Evolutionary conservation across 2,329 filamentous ascomycete species (phyloP).

Genomic region (Emmonsiellopsis sp.): DNA sequence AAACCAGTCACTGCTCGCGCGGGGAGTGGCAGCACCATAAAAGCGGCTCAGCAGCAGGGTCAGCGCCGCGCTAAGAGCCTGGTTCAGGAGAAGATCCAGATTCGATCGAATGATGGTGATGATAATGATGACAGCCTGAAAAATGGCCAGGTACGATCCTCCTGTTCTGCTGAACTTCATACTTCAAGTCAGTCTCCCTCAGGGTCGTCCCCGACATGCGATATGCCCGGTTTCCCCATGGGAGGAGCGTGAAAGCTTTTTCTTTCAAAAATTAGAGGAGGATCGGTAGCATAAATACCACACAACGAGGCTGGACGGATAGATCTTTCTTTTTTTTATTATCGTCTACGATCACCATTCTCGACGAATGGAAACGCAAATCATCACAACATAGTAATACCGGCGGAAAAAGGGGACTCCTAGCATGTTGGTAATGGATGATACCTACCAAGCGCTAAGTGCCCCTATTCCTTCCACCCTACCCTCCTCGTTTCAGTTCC

Average conservation of each 20-base stretch:
- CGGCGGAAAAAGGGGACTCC: too few species aligned
- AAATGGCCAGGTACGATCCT: slow-evolving; percentile 4
- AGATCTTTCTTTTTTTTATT: too few species aligned
- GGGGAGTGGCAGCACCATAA: not conserved
- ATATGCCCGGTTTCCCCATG: slow-evolving; percentile 5
- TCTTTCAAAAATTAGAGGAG: not conserved
- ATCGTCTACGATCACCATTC: too few species aligned
- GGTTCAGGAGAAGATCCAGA: too few species aligned
- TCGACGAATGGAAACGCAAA: too few species aligned
- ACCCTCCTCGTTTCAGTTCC: too few species aligned
- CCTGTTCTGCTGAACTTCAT: not conserved
- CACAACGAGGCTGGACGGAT: too few species aligned
- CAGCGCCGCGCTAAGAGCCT: not conserved
- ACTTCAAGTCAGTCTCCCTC: not conserved
- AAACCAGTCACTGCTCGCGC: not conserved
- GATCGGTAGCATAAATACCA: not conserved
- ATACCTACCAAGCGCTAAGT: too few species aligned
- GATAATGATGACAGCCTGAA: not conserved
- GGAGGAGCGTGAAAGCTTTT: not conserved
- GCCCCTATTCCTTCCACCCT: too few species aligned
- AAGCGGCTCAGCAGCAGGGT: not conserved
- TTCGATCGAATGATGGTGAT: not conserved
- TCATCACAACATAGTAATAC: too few species aligned
- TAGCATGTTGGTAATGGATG: too few species aligned
- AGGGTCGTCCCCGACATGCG: not conserved